phyloP scores from a whole-genome alignment of 208 protist species.

The Trypanosoma rangeli region DNA sequence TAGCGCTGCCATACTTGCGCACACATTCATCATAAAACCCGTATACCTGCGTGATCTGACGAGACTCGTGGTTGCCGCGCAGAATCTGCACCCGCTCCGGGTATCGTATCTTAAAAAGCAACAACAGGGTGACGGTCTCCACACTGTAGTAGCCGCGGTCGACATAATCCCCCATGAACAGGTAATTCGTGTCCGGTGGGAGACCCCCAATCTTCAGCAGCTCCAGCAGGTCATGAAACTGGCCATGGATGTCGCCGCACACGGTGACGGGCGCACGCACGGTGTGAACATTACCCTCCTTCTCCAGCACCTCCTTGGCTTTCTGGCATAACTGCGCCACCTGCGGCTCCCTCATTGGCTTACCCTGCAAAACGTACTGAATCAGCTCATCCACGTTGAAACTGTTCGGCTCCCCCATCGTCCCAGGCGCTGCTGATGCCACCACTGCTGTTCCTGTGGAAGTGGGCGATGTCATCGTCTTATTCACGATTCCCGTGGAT shows the following conservation, averaged over 20 bases:
- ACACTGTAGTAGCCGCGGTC: constrained; percentile 95
- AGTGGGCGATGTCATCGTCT: neutral
- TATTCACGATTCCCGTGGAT: neutral
- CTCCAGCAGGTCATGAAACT: constrained; percentile 98
- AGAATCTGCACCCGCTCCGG: constrained; percentile 96
- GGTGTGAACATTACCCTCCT: constrained; percentile 93
- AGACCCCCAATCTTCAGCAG: constrained; percentile 97
- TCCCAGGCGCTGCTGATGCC: neutral
- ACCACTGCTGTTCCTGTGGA: neutral
- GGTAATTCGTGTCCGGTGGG: constrained; percentile 97
- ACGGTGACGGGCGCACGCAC: constrained; percentile 93
- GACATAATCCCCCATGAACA: constrained; percentile 98
- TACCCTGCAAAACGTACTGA: constrained; percentile 84
- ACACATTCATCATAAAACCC: constrained; percentile 99
- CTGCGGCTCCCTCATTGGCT: constrained; percentile 86
- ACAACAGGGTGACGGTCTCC: constrained; percentile 92
- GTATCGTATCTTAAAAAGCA: constrained; percentile 96
- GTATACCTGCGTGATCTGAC: constrained; percentile 99
- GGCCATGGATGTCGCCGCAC: constrained; percentile 96
- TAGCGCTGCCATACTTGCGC: constrained; percentile 96
- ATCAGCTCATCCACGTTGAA: constrained; percentile 92
- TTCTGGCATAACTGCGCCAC: constrained; percentile 88
- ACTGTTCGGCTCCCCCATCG: constrained; percentile 31
- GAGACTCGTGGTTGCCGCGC: constrained; percentile 98
- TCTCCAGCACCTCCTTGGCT: constrained; percentile 91